A percentile compares a stretch with the other conserved stretches of the same genome.
phyloP scores from a whole-genome alignment of 805 yeast species.

The Kodamaea hsintzibuensis region DNA sequence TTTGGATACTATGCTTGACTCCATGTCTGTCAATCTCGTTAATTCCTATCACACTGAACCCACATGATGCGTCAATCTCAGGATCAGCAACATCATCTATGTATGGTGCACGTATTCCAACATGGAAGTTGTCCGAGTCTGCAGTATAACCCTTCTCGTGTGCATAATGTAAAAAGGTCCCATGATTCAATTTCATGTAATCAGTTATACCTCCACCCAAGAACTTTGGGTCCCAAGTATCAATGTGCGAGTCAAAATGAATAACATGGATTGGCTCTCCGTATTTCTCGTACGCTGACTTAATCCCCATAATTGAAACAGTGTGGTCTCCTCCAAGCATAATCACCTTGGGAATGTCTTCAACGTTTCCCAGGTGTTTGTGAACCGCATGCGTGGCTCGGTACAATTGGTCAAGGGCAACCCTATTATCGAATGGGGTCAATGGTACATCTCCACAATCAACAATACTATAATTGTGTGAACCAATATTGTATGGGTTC shows the following conservation, averaged over 20 bases:
- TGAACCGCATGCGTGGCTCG: slow-evolving; percentile 53
- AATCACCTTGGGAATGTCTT: slow-evolving; percentile 39
- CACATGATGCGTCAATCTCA: slow-evolving; percentile 52
- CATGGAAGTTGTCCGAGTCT: slow-evolving; percentile 52
- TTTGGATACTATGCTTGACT: slow-evolving; percentile 33
- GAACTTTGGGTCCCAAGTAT: slow-evolving; percentile 66
- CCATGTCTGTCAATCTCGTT: slow-evolving; percentile 48
- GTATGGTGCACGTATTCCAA: slow-evolving; percentile 67
- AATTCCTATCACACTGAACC: slow-evolving; percentile 47
- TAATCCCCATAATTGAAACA: slow-evolving; percentile 50
- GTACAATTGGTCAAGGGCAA: slow-evolving; percentile 65
- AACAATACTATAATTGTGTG: slow-evolving; percentile 36
- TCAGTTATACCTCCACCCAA: slow-evolving; percentile 63
- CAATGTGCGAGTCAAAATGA: slow-evolving; percentile 69
- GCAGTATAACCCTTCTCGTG: slow-evolving; percentile 62
- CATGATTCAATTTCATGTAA: slow-evolving; percentile 64
- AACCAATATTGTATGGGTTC: slow-evolving; percentile 52
- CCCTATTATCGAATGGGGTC: slow-evolving; percentile 64
- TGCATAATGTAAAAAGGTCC: slow-evolving; percentile 70
- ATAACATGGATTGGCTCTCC: slow-evolving; percentile 50
- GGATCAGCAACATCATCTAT: slow-evolving; percentile 39
- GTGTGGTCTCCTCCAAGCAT: slow-evolving; percentile 68
- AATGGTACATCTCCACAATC: slow-evolving; percentile 74
- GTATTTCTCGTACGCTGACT: slow-evolving; percentile 50
- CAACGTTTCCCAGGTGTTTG: slow-evolving; percentile 26